Evolutionary conservation across 169 alveolate species (phyloP).

Genomic region (Plasmodium gonderi): DNA sequence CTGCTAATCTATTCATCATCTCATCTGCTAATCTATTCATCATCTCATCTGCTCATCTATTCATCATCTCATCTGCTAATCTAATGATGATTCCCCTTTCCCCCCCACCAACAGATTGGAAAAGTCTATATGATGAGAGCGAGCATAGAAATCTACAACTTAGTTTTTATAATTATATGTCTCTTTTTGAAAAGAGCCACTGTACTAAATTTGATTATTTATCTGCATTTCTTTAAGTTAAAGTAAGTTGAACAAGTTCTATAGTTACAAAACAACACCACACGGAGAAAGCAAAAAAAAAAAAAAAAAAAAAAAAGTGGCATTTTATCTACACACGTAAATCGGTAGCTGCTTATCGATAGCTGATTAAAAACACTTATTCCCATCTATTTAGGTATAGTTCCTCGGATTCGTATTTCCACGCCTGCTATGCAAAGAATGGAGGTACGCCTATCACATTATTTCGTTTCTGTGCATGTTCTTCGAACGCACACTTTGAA

Average conservation of each 20-base stretch:
- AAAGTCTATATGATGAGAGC: constrained; percentile 62
- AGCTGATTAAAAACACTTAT: neutral
- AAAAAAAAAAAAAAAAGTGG: neutral
- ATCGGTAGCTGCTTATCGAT: neutral
- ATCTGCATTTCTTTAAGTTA: constrained; percentile 59
- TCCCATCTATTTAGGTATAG: constrained; percentile 16
- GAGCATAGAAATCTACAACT: constrained; percentile 62
- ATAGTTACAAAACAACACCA: neutral
- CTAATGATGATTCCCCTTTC: neutral
- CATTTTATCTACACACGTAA: neutral
- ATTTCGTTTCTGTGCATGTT: neutral
- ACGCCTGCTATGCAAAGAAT: constrained; percentile 66
- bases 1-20: too few species aligned
- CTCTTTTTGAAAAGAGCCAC: constrained; percentile 56
- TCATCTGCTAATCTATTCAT: too few species aligned
- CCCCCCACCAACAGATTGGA: constrained; percentile 17
- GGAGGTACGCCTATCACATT: constrained; percentile 36
- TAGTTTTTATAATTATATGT: constrained; percentile 58
- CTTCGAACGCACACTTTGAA: neutral
- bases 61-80: neutral
- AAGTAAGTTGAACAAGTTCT: constrained; percentile 11
- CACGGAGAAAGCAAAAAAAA: too few species aligned
- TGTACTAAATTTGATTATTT: constrained; percentile 44
- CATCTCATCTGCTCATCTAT: neutral
- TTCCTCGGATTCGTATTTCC: constrained; percentile 74